Evolutionary conservation across 2,329 filamentous ascomycete genomes (phyloP), one percentile per base, ranked within the genome.

Genomic region (Venturia carpophila): DNA sequence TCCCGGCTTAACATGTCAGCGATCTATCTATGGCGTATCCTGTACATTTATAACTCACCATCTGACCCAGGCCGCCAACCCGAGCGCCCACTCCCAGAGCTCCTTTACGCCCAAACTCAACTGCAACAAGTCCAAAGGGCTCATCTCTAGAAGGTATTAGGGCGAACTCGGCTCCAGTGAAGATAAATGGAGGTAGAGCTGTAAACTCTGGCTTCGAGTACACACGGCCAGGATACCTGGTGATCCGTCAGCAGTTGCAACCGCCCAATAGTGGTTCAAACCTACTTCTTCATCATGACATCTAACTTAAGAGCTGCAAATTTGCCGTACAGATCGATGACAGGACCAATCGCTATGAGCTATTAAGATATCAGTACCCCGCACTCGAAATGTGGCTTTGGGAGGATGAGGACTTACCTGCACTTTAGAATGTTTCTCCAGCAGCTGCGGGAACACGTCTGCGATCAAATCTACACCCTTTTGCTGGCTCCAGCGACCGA

Each of bases 381-480:
- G 10, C 15, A 5, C 9, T 37, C 19, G 10, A 2, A 19, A 11
- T 37, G 7, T 21, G 21, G 24, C 4, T 1, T 7, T 37, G 21
- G 30, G 11, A 17, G 19, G n/a, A 19, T 10, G 19, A 37, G 7
- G 27, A 37, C 52, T 10, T 30, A 58, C 52, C 9, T 58, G 52
- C 0, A 82, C 81, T 67, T 84, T 82, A 1, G 81, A 78, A 67
- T 85, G 78, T 66, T 83, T 78, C 69, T 88, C 85, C 4, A 88
- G 77, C 39, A 88, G 78, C 39, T 80, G 79, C 24, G 86, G 84
- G 73, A 88, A 85, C 47, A 88, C 84, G 70, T 88, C 86, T 21
- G 86, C 86, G 69, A 88, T 88, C 60, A 88, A 75, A 71, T 89
- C 86, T 63, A 88, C 80, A 64, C 86, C 86, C 72, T 89, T 89